Evolutionary conservation across 345 rosid species (phyloP).

Genomic region (Lagerstroemia speciosa): DNA sequence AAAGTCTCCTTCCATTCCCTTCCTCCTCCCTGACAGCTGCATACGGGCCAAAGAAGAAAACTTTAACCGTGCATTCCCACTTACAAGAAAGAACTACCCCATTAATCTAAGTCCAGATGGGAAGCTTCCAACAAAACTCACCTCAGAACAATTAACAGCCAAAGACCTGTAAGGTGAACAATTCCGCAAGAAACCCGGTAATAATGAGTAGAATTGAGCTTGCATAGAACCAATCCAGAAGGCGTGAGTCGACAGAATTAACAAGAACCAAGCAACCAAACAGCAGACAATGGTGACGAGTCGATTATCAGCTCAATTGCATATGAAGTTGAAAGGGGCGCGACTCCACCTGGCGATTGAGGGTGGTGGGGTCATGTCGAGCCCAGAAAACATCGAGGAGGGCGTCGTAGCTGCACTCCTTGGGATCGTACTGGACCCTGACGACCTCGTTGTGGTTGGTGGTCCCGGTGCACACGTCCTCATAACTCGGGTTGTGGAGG

Average conservation of each 20-base stretch:
- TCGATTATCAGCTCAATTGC: slow-evolving; percentile 2
- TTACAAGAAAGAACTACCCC: too few relatives aligned
- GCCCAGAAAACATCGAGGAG: slow-evolving; percentile 83
- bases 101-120: neutral
- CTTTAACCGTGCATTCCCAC: neutral
- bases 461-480: slow-evolving; percentile 69
- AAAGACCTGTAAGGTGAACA: neutral
- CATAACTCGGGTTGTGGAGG: slow-evolving; percentile 56
- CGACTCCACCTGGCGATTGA: slow-evolving; percentile 74
- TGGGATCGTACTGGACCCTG: slow-evolving; percentile 83
- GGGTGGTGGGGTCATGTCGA: slow-evolving; percentile 85
- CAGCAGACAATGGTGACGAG: neutral
- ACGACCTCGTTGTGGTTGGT: slow-evolving; percentile 68
- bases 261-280: neutral
- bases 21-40: too few relatives aligned
- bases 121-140: neutral
- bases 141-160: neutral
- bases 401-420: slow-evolving; percentile 51
- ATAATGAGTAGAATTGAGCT: neutral
- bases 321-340: neutral
- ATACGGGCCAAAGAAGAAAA: neutral
- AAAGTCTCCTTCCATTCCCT: neutral
- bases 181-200: neutral
- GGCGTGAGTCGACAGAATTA: too few relatives aligned
- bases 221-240: neutral